These are phyloP conservation scores for Mucor indicus DNA, from an alignment of 371 early-diverging fungal genomes.

Conservation along the genomic window DNA sequence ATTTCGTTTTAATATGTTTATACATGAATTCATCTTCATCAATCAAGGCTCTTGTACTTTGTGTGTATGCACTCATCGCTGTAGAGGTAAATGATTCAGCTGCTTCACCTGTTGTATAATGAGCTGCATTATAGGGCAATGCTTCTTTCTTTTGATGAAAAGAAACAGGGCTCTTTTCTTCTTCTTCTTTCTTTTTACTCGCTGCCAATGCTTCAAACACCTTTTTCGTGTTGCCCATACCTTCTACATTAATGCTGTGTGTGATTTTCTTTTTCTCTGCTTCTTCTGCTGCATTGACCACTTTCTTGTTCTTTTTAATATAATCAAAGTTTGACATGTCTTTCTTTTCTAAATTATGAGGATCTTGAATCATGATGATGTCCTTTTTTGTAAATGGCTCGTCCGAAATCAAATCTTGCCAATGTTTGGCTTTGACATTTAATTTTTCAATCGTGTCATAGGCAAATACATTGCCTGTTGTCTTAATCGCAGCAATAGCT, in stretches of 20 bases:
- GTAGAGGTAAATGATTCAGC: conserved; percentile 90
- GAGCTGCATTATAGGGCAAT: conserved; percentile 73
- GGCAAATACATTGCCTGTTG: conserved; percentile 88
- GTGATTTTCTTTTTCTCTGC: conserved; percentile 44
- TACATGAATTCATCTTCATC: conserved; percentile 88
- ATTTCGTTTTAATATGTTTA: conserved; percentile 71
- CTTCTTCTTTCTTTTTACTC: conserved; percentile 35
- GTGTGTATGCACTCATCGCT: conserved; percentile 69
- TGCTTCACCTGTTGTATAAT: conserved; percentile 78
- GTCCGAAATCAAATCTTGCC: conserved; percentile 86
- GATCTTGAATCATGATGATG: conserved; percentile 80
- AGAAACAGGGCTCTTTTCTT: conserved; percentile 24
- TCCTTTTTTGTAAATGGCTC: conserved; percentile 85
- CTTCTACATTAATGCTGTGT: conserved; percentile 67
- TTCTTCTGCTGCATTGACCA: conserved; percentile 50
- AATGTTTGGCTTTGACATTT: conserved; percentile 80
- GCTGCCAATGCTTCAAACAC: conserved; percentile 53
- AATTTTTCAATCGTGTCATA: conserved; percentile 85
- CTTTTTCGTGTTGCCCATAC: conserved; percentile 55
- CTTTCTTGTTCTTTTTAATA: conserved; percentile 65
- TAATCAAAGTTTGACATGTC: conserved; percentile 76
- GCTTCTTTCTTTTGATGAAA: conserved; percentile 49
- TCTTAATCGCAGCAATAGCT: conserved; percentile 86
- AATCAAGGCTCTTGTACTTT: conserved; percentile 66
- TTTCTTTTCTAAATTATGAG: conserved; percentile 71